Evolutionary conservation across 192 early-diverging fungal species (phyloP).

Genomic region (Umbelopsis ramanniana): DNA sequence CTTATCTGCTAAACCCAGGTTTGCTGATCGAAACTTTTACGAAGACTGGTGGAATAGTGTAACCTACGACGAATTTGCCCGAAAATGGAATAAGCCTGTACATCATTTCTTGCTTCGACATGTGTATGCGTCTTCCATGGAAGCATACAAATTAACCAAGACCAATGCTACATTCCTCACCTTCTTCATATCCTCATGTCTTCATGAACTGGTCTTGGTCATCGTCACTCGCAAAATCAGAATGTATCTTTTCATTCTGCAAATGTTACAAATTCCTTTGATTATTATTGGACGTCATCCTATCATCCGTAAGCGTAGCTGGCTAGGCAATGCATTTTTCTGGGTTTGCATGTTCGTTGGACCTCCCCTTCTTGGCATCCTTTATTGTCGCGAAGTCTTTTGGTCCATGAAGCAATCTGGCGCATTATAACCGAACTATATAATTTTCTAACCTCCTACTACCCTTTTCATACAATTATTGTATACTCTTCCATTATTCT

Average conservation of each 20-base stretch:
- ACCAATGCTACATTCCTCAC: slow-evolving; percentile 76
- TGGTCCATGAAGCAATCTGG: slow-evolving; percentile 40
- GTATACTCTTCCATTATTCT: too few species aligned
- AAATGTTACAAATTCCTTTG: slow-evolving; percentile 92
- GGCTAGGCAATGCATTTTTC: slow-evolving; percentile 83
- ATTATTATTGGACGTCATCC: slow-evolving; percentile 70
- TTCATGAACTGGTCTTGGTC: slow-evolving; percentile 85
- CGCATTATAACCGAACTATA: not conserved
- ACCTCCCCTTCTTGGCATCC: slow-evolving; percentile 78
- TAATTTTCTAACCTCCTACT: not conserved
- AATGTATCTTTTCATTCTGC: slow-evolving; percentile 80
- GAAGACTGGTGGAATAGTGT: slow-evolving; percentile 98
- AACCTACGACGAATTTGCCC: slow-evolving; percentile 91
- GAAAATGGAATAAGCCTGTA: slow-evolving; percentile 97
- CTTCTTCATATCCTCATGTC: slow-evolving; percentile 76
- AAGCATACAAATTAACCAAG: slow-evolving; percentile 69
- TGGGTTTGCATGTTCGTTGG: slow-evolving; percentile 92
- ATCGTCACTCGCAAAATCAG: slow-evolving; percentile 67
- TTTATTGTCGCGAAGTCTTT: slow-evolving; percentile 69
- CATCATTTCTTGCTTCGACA: slow-evolving; percentile 92
- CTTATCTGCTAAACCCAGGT: slow-evolving; percentile 45
- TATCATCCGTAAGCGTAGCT: slow-evolving; percentile 60
- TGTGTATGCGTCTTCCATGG: slow-evolving; percentile 84
- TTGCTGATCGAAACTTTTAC: slow-evolving; percentile 97
- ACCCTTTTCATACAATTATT: not conserved